A percentile compares a stretch with the other conserved stretches of the same genome.
Conservation (phyloP, 768 basidiomycete genomes). For the Clitopilus passeckerianus region DNA sequence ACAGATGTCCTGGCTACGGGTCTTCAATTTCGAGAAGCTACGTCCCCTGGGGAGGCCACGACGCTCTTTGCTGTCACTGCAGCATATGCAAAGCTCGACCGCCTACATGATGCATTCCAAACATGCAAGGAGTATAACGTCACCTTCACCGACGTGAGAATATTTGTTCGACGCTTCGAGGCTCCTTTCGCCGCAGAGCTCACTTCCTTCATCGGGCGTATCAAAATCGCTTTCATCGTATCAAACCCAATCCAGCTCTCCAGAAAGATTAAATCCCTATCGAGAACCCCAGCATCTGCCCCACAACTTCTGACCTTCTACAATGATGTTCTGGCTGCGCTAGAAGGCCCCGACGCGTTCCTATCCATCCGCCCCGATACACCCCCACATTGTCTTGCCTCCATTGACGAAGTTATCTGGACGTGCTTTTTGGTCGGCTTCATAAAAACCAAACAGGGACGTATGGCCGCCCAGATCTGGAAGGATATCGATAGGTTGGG, state of each 20-base stretch:
- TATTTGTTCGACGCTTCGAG: slow-evolving; percentile 37
- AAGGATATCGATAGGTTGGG: slow-evolving; percentile 51
- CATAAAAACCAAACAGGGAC: slow-evolving; percentile 45
- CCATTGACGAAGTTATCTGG: slow-evolving; percentile 59
- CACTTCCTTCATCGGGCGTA: slow-evolving; percentile 37
- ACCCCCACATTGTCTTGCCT: slow-evolving; percentile 33
- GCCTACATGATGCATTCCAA: slow-evolving; percentile 53
- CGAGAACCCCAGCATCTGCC: slow-evolving; percentile 22
- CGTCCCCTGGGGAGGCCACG: neutral
- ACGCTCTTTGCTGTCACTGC: slow-evolving; percentile 40
- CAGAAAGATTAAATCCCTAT: slow-evolving; percentile 44
- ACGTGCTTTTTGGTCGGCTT: slow-evolving; percentile 63
- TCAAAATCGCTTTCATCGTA: slow-evolving; percentile 49
- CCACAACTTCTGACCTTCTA: slow-evolving; percentile 43
- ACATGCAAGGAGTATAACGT: slow-evolving; percentile 32
- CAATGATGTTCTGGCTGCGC: slow-evolving; percentile 40
- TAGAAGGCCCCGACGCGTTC: slow-evolving; percentile 49
- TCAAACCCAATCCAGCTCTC: slow-evolving; percentile 43
- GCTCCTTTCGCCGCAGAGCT: slow-evolving; percentile 35
- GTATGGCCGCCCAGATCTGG: slow-evolving; percentile 65
- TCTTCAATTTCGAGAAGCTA: neutral
- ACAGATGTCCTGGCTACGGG: neutral
- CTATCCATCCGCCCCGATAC: slow-evolving; percentile 37
- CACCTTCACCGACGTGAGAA: slow-evolving; percentile 29
- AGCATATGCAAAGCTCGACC: slow-evolving; percentile 54